These are phyloP conservation scores for Jatropha multifida DNA, from an alignment of 441 rosid genomes.

Conservation along the genomic window DNA sequence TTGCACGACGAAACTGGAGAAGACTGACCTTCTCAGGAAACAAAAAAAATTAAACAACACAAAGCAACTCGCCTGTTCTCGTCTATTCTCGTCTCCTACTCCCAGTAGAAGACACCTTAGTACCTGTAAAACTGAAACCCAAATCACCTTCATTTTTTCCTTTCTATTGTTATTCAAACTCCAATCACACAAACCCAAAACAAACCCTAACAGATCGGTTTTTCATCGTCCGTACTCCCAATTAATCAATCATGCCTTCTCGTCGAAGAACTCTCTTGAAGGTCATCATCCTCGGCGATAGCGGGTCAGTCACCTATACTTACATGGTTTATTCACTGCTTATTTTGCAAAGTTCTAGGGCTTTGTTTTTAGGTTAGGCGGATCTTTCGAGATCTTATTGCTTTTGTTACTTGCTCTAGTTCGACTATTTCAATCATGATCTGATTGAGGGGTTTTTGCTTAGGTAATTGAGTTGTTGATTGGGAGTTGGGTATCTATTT, in stretches of 20 bases:
- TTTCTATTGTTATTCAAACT: not conserved
- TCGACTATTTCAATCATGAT: not conserved
- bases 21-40: too few relatives aligned
- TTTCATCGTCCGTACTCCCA: not conserved
- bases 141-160: not conserved
- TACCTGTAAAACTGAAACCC: not conserved
- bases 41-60: too few relatives aligned
- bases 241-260: constrained; percentile 54
- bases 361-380: constrained; percentile 1
- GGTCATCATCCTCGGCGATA: constrained; percentile 96
- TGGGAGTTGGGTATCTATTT: not conserved
- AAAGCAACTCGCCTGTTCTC: too few relatives aligned
- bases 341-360: not conserved
- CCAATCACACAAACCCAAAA: not conserved
- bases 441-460: not conserved
- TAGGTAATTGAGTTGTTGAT: not conserved
- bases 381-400: constrained; percentile 29
- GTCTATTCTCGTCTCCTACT: not conserved
- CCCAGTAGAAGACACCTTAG: not conserved
- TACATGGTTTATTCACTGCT: not conserved
- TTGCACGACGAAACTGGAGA: not conserved
- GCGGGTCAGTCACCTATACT: constrained; percentile 48
- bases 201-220: constrained; percentile 13
- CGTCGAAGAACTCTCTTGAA: constrained; percentile 85
- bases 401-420: not conserved